Conservation (phyloP, 805 yeast genomes). For the Debaryomyces tyrocola region DNA sequence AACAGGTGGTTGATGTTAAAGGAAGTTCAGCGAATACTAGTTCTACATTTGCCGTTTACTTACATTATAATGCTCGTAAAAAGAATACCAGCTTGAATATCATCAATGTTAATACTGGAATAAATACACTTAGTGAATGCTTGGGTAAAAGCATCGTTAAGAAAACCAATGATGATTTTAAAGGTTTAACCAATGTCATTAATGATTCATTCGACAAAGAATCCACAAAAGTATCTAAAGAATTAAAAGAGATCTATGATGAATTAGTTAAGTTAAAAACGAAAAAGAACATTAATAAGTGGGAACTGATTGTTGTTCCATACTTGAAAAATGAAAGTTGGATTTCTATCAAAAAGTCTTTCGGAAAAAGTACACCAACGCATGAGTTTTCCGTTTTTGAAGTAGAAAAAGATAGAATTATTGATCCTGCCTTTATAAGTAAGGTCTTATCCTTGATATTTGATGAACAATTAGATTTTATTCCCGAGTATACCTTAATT, state of each 20-base stretch:
- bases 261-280: conserved; percentile 19
- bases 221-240: conserved; percentile 13
- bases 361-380: conserved; percentile 9
- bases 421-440: conserved; percentile 57
- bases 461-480: conserved; percentile 23
- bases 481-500: conserved; percentile 61
- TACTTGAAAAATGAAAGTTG: conserved; percentile 30
- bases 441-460: conserved; percentile 46
- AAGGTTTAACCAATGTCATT: conserved; percentile 25
- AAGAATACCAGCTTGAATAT: conserved; percentile 45
- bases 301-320: conserved; percentile 28
- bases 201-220: conserved; percentile 18
- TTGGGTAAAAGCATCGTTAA: conserved; percentile 57
- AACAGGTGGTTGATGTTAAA: conserved; percentile 32
- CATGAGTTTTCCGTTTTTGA: conserved; percentile 49
- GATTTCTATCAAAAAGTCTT: conserved; percentile 19
- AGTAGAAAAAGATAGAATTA: conserved; percentile 63
- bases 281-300: conserved; percentile 18
- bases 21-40: conserved; percentile 45
- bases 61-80: conserved; percentile 42
- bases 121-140: conserved; percentile 66
- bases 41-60: conserved; percentile 42
- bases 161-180: conserved; percentile 19
- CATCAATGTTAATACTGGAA: conserved; percentile 58
- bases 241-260: conserved; percentile 23